Evolutionary conservation across 1,284 basidiomycete genomes (phyloP).

Genomic region (Meira nashicola): DNA sequence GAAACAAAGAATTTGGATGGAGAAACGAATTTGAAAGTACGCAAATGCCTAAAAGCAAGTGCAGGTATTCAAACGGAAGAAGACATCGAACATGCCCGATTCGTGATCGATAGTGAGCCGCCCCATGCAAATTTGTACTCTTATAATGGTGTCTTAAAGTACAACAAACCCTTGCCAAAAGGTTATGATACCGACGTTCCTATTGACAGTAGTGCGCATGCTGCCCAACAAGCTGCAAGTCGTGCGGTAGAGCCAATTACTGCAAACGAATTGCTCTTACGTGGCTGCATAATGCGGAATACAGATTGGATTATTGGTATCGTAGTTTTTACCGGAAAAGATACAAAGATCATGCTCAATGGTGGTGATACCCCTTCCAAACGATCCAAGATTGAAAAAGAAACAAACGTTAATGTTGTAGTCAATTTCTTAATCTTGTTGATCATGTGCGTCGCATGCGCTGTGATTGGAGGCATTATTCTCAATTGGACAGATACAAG

Average conservation of each 20-base stretch:
- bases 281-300: conserved; percentile 88
- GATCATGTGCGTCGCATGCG: conserved; percentile 69
- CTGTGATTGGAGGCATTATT: conserved; percentile 70
- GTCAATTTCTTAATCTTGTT: conserved; percentile 84
- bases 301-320: conserved; percentile 90
- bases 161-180: background rate
- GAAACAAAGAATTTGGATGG: conserved; percentile 86
- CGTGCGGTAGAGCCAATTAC: conserved; percentile 58
- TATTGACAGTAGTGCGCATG: background rate
- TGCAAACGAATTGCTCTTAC: conserved; percentile 87
- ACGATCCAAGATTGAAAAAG: conserved; percentile 90
- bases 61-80: conserved; percentile 75
- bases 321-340: conserved; percentile 87
- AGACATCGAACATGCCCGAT: conserved; percentile 79
- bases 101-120: conserved; percentile 84
- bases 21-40: conserved; percentile 90
- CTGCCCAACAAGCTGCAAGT: conserved; percentile 21
- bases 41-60: conserved; percentile 73
- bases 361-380: conserved; percentile 75
- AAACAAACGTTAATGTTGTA: conserved; percentile 97
- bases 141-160: conserved; percentile 80
- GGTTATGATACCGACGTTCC: conserved; percentile 4
- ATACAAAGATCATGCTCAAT: conserved; percentile 97
- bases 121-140: conserved; percentile 89
- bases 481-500: conserved; percentile 66